phyloP scores from a whole-genome alignment of 352 stramenopile genomes.

The Globisporangium abappressorium region DNA sequence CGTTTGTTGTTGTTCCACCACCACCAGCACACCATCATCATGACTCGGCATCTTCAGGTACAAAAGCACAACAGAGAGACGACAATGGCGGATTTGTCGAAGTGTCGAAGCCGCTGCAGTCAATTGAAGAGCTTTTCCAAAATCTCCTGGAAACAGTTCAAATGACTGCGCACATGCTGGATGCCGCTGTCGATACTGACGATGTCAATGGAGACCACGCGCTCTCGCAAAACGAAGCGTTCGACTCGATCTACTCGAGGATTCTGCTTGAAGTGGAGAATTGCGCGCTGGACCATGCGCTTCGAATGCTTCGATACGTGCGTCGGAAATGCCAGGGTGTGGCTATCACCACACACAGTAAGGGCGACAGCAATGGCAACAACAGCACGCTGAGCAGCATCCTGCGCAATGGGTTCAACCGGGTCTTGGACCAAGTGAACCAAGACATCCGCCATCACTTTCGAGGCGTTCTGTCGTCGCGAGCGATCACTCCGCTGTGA shows the following conservation, averaged over 20 bases:
- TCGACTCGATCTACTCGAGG: slow-evolving; percentile 74
- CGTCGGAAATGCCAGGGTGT: slow-evolving; percentile 49
- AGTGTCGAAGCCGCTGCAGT: slow-evolving; percentile 22
- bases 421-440: slow-evolving; percentile 60
- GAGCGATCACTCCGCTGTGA: slow-evolving; percentile 44
- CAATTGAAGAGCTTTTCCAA: slow-evolving; percentile 53
- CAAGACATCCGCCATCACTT: slow-evolving; percentile 48
- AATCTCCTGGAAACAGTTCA: slow-evolving; percentile 22
- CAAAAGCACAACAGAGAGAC: slow-evolving; percentile 17
- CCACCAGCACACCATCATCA: not conserved
- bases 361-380: slow-evolving; percentile 6
- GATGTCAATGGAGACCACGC: not conserved
- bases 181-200: not conserved
- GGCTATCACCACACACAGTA: not conserved
- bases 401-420: slow-evolving; percentile 45
- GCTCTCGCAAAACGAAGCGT: slow-evolving; percentile 22
- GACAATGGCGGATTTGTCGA: not conserved
- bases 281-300: slow-evolving; percentile 43
- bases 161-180: slow-evolving; percentile 20
- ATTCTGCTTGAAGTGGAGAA: slow-evolving; percentile 72
- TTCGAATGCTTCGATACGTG: slow-evolving; percentile 72
- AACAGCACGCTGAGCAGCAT: not conserved
- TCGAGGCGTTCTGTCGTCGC: slow-evolving; percentile 34
- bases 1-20: slow-evolving; percentile 7
- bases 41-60: not conserved